Base-by-base conservation (phyloP, 305 asterid genomes). In the Rubia tinctorum region DNA sequence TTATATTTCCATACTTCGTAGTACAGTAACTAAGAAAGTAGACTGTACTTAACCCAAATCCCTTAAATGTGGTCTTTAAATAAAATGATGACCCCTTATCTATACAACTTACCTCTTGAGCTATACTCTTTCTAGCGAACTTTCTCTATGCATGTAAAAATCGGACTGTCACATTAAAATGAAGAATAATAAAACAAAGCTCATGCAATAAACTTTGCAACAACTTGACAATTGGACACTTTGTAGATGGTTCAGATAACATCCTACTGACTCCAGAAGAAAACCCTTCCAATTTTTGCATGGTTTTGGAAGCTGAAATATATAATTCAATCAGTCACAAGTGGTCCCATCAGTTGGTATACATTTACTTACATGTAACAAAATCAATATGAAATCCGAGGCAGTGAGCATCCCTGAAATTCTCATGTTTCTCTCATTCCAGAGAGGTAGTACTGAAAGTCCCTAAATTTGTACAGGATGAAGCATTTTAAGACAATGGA, bases 371-470 rank as follows among this genome's bases (percentile, higher is more conserved):
- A 88, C 95, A 90, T 90, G 88, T 30, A 87, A 86, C 78, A 90
- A 76, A 69, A 87, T 84, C 80, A 82, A 75, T 64, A 90, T 87
- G 80, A 88, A 90, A 86, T 90, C 96, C 11, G 92, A 86, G 71
- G 95, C 89, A 69, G 96, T 88, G 68, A 90, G 73, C 90, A 90
- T 88, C 80, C 94, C 95, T 0, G 82, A 73, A 66, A 88, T 84
- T 77, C 76, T 82, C 43, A 81, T 63, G 44, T 55, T 75, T 40
- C 73, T 71, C 63, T 80, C 89, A 78, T 88, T 85, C 94, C 88
- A 82, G 69, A 90, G 83, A 75, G 96, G 92, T 80, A 84, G 76
- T 68, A 81, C 82, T 3, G 81, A 77, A 51, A 87, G 78, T 75
- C 87, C 89, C 96, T 90, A 71, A 60, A 39, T 70, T 69, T 69